phyloP scores from a whole-genome alignment of 306 rosid species.

The Elaeagnus macrophylla region DNA sequence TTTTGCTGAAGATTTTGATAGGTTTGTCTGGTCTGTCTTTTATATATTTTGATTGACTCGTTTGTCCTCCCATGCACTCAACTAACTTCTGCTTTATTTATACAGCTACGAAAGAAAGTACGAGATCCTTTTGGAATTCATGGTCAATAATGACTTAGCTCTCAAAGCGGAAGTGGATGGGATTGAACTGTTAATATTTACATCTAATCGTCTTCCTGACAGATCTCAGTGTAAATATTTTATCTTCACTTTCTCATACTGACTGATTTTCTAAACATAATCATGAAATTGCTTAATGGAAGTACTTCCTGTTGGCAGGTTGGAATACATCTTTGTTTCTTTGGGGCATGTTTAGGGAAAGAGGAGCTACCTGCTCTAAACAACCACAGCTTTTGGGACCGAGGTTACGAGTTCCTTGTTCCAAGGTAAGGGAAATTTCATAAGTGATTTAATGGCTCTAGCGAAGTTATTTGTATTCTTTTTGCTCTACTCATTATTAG shows the following conservation, averaged over 20 bases:
- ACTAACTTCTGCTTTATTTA: neutral
- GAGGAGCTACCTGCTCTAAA: neutral
- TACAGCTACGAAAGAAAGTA: constrained; percentile 23
- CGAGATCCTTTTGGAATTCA: constrained; percentile 15
- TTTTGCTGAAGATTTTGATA: constrained; percentile 22
- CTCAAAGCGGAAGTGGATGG: constrained; percentile 28
- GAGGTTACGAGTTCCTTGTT: neutral
- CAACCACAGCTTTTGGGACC: neutral
- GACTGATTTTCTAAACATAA: neutral
- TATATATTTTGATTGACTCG: neutral
- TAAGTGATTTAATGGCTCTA: neutral
- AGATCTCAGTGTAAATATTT: constrained; percentile 5
- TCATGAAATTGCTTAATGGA: neutral
- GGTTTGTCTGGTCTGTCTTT: constrained; percentile 21
- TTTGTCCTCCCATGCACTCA: neutral
- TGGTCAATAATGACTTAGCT: constrained; percentile 32
- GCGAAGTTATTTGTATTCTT: neutral
- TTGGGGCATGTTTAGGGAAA: constrained; percentile 17
- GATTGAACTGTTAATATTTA: constrained; percentile 29
- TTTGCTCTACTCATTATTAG: neutral
- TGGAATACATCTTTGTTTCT: constrained; percentile 11
- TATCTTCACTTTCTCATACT: neutral
- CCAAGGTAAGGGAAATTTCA: neutral
- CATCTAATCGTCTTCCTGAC: constrained; percentile 28
- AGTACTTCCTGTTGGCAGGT: neutral